Evolutionary conservation across 805 yeast species (phyloP), one percentile per base, ranked within the genome.

Genomic region (Lachancea nothofagi): DNA sequence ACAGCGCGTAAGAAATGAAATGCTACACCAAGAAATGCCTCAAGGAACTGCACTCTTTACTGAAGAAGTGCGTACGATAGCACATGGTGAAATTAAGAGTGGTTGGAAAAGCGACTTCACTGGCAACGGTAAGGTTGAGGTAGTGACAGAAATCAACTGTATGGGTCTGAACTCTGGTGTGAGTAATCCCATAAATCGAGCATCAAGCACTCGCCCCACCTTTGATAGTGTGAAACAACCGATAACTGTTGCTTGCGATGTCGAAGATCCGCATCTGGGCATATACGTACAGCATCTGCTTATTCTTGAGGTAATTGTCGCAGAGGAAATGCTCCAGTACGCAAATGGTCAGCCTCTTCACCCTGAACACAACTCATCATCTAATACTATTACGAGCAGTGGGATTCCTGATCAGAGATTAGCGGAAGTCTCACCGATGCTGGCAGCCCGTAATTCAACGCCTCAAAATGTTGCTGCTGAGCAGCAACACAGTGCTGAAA

Each of bases 81-180:
- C 81, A 9, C 74, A 78, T 40, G 96, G 96, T 8, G 95, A 85
- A 45, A 62, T 87, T 55, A 85, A 83, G 55, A 70, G 75, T 22
- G 99, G 99, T 3, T 93, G 99, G 99, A 93, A 93, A 59, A 78
- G 93, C 1, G 98, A 93, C 61, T 89, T 82, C 57, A 63, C 78
- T 5, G 82, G 78, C 29, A 71, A 71, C 32, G 98, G 98, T 4
- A 71, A 76, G 40, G 80, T 89, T 44, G 96, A 87, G 59, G 59
- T 88, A 33, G 80, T 82, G 22, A 86, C 84, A 0, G 86, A 83
- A 31, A 73, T 84, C 28, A 71, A 74, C 14, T 74, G 83, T 18
- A 69, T 74, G 65, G 67, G 73, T 38, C 63, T 82, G 36, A 67
- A 80, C 7, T 75, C 87, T 36, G 74, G 74, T 4, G 61, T 74